Base-by-base conservation (phyloP, 768 basidiomycete genomes). In the Postia placenta region DNA sequence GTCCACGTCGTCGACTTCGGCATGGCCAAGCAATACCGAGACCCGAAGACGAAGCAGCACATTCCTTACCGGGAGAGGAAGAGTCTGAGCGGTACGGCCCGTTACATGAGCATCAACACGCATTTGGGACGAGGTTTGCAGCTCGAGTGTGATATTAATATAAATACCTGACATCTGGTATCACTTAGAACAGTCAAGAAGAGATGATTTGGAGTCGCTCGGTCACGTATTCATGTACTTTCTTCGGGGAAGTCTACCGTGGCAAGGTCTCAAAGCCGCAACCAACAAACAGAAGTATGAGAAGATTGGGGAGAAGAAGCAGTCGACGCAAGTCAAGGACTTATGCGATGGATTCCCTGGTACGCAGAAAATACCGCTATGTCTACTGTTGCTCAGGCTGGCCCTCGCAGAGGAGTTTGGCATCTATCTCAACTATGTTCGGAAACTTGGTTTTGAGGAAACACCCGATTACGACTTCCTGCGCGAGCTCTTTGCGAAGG, bases 151-250 rank as follows among this genome's bases (percentile, higher is more conserved):
- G 50, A 17, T 40, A 27, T 48, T 41, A 49, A 22, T 20, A 42
- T 23, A 38, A 42, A 35, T 28, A 4, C 9, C 44, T 44, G 4
- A 52, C 11, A n/a, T 27, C n/a, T n/a, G n/a, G n/a, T n/a, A 25
- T 24, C 38, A 2, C 49, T 48, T 33, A 89, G 87, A 92, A 67
- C 90, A 92, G 74, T 91, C 90, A 15, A 79, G 96, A 53, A 79
- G 96, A 67, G 96, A 99, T 68, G 96, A 99, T 69, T 73, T 99
- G 27, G 96, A 99, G 72, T 90, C 96, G n/a, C 80, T 99, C 19
- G 96, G 96, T 2, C 96, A 99, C 71, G 96, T 99, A 58, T 99
- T 99, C 74, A 96, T 99, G 90, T 99, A 99, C 74, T 98, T 99
- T 71, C 69, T 98, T 45, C 81, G 96, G 46, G 96, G 96, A 19